A percentile compares a stretch with the other conserved stretches of the same genome.
Conservation (phyloP, 345 rosid species). For the Arabidopsis thaliana region TAIR10.1 NC_003074.8:21372001-21372500, state of each 20-base stretch:
- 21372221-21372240: conserved; percentile 26
- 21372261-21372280: conserved; percentile 3
- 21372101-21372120: conserved; percentile 48
- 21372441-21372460: not conserved
- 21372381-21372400: not conserved
- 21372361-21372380: conserved; percentile 2
- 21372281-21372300: conserved; percentile 25
- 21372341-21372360: not conserved
- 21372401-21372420: conserved; percentile 7
- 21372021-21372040: conserved; percentile 61
- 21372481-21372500: conserved; percentile 11
- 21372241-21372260: conserved; percentile 10
- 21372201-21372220: conserved; percentile 30
- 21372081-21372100: conserved; percentile 37
- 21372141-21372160: not conserved
- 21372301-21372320: not conserved
- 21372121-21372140: conserved; percentile 27
- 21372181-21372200: conserved; percentile 18
- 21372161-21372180: conserved; percentile 9
- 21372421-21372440: conserved; percentile 5
- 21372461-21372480: conserved; percentile 21
- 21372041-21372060: conserved; percentile 41
- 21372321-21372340: too few species aligned
- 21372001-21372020: conserved; percentile 64
- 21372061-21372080: conserved; percentile 29